phyloP scores from a whole-genome alignment of 2,329 filamentous ascomycete species.

The Calonectria pauciramosa region DNA sequence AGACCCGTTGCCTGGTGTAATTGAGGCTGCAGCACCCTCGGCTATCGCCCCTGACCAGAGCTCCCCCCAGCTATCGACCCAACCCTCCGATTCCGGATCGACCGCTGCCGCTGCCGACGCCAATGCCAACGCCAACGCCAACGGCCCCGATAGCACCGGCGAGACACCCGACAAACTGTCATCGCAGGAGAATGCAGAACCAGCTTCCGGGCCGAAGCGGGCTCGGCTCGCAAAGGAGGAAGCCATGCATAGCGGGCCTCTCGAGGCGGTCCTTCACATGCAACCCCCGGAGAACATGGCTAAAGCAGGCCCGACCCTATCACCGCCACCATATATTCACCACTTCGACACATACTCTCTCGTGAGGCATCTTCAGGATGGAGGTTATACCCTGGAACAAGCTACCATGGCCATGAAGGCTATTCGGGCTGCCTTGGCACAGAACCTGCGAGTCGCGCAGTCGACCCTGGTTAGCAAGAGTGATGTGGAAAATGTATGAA shows the following conservation, averaged over 20 bases:
- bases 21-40: constrained; percentile 27
- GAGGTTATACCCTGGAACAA: constrained; percentile 81
- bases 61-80: constrained; percentile 19
- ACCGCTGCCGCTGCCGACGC: background rate
- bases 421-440: constrained; percentile 80
- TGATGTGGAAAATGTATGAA: constrained; percentile 83
- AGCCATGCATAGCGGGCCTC: constrained; percentile 60
- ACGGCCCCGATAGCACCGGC: constrained; percentile 14
- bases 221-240: constrained; percentile 51
- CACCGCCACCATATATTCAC: constrained; percentile 86
- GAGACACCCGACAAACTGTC: background rate
- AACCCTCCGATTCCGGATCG: constrained; percentile 23
- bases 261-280: constrained; percentile 66
- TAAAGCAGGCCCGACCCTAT: constrained; percentile 74
- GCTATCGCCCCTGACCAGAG: background rate
- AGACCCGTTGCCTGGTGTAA: constrained; percentile 33
- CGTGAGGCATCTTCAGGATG: constrained; percentile 82
- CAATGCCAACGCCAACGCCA: background rate
- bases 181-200: constrained; percentile 21
- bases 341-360: constrained; percentile 96
- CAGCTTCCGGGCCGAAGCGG: constrained; percentile 33
- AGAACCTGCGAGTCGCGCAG: constrained; percentile 86
- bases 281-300: constrained; percentile 55
- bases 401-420: constrained; percentile 93
- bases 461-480: constrained; percentile 88